Evolutionary conservation across 2,329 filamentous ascomycete species (phyloP).

Genomic region (Aspergillus sp.): DNA sequence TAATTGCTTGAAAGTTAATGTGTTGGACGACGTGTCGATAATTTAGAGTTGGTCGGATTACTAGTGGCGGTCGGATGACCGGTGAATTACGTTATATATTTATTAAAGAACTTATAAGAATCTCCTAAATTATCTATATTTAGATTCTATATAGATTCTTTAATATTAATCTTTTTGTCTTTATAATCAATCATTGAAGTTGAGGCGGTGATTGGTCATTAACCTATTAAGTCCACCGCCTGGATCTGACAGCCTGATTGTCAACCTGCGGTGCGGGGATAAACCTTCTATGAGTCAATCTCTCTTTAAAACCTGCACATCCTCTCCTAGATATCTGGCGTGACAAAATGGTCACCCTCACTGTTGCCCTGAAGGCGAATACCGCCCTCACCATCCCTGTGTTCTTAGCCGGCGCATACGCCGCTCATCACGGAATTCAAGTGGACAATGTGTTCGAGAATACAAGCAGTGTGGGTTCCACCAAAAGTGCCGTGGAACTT

Average conservation of each 20-base stretch:
- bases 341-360: background rate
- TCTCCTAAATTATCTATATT: background rate
- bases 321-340: no score
- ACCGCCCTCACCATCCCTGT: background rate
- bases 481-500: background rate
- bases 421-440: background rate
- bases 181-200: background rate
- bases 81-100: background rate
- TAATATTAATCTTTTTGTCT: background rate
- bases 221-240: no score
- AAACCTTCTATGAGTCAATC: no score
- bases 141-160: background rate
- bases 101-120: background rate
- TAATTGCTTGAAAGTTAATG: slow-evolving; percentile 6
- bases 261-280: no score
- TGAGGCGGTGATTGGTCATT: background rate
- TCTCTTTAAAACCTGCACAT: no score
- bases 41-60: background rate
- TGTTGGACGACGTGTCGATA: background rate
- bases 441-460: background rate
- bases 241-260: no score
- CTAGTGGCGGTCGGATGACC: background rate
- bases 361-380: no score
- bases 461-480: background rate
- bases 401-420: background rate